Conservation (phyloP, 1,284 basidiomycete genomes). For the Trichosporon coremiiforme region DNA sequence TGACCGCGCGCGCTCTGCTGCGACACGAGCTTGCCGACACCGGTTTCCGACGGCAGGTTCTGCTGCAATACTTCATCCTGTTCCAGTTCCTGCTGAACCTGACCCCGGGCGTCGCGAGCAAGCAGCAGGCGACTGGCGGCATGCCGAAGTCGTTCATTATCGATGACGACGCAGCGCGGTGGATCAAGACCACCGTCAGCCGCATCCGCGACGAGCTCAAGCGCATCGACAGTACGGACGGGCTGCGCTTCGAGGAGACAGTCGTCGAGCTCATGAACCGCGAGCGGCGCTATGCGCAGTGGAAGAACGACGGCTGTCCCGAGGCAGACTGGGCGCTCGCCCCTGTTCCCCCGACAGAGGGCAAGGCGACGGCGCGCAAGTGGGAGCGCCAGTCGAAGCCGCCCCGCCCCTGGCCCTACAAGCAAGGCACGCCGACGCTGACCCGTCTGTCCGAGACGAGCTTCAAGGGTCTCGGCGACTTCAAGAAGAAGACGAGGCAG, state of each 20-base stretch:
- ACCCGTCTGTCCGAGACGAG: slow-evolving; percentile 43
- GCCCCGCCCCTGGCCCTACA: slow-evolving; percentile 37
- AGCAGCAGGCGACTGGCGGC: slow-evolving; percentile 51
- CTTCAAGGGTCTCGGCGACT: slow-evolving; percentile 43
- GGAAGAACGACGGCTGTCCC: slow-evolving; percentile 53
- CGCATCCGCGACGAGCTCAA: slow-evolving; percentile 44
- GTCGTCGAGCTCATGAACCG: slow-evolving; percentile 45
- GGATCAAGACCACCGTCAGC: slow-evolving; percentile 41
- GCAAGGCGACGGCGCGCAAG: slow-evolving; percentile 26
- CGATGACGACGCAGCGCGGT: slow-evolving; percentile 39
- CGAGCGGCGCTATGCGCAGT: slow-evolving; percentile 50
- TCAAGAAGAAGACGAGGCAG: slow-evolving; percentile 29
- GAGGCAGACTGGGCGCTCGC: slow-evolving; percentile 47
- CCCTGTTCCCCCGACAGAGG: slow-evolving; percentile 31
- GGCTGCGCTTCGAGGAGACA: slow-evolving; percentile 44
- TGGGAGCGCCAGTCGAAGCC: slow-evolving; percentile 36
- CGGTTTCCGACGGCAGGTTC: slow-evolving; percentile 54
- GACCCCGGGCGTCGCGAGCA: slow-evolving; percentile 41
- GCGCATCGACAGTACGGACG: slow-evolving; percentile 42
- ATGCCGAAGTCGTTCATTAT: slow-evolving; percentile 53
- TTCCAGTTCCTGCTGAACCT: slow-evolving; percentile 54
- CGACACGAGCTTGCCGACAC: slow-evolving; percentile 50
- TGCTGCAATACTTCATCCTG: slow-evolving; percentile 55
- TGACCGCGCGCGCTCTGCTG: slow-evolving; percentile 49
- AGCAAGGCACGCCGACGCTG: slow-evolving; percentile 47